Evolutionary conservation across 164 flowering plant species (phyloP).

Genomic region (Vitis cinerea): DNA sequence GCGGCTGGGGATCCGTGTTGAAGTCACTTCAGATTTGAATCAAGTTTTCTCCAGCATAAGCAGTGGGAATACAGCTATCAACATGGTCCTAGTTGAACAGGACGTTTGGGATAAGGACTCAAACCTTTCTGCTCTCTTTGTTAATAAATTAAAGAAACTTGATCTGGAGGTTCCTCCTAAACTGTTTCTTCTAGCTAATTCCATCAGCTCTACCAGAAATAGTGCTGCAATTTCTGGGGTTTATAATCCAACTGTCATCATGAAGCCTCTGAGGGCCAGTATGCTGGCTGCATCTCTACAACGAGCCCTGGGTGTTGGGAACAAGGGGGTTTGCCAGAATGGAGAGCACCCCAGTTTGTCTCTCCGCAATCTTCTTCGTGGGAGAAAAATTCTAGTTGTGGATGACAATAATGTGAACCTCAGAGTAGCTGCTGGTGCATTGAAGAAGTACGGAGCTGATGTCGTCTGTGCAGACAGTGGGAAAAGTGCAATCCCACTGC

Average conservation of each 20-base stretch:
- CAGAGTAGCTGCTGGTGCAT: slow-evolving; percentile 82
- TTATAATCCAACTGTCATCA: slow-evolving; percentile 43
- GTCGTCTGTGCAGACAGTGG: slow-evolving; percentile 78
- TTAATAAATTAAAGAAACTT: slow-evolving; percentile 29
- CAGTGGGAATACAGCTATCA: slow-evolving; percentile 21
- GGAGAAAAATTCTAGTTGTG: slow-evolving; percentile 76
- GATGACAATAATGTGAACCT: slow-evolving; percentile 90
- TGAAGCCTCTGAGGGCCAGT: slow-evolving; percentile 83
- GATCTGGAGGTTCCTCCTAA: slow-evolving; percentile 39
- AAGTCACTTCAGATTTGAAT: slow-evolving; percentile 47
- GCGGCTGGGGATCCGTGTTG: slow-evolving; percentile 77
- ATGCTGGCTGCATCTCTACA: slow-evolving; percentile 82
- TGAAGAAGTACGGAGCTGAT: slow-evolving; percentile 90
- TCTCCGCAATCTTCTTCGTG: slow-evolving; percentile 59
- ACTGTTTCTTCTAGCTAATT: slow-evolving; percentile 61
- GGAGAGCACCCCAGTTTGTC: slow-evolving; percentile 46
- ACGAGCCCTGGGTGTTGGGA: slow-evolving; percentile 66
- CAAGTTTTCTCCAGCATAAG: slow-evolving; percentile 32
- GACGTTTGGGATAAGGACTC: slow-evolving; percentile 69
- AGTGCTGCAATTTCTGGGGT: slow-evolving; percentile 22
- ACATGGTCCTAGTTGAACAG: slow-evolving; percentile 73
- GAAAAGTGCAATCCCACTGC: slow-evolving; percentile 51
- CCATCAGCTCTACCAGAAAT: slow-evolving; percentile 28
- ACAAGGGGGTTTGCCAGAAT: slow-evolving; percentile 43
- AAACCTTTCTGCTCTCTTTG: slow-evolving; percentile 25